Conservation (phyloP, 1,284 basidiomycete species). For the Clitocybe nebularis region DNA sequence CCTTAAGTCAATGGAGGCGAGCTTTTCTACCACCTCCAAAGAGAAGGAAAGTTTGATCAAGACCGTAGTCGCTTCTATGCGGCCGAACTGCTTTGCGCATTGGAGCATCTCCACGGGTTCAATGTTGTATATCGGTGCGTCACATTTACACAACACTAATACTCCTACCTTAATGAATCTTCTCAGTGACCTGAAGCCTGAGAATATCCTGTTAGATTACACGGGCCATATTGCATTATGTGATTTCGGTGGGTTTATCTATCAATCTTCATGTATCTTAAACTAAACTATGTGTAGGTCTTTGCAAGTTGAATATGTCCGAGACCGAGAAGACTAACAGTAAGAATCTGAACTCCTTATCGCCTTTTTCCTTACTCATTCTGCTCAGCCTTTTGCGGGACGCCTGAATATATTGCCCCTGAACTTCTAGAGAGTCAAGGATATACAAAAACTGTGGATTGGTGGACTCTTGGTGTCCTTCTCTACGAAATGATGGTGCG, state of each 20-base stretch:
- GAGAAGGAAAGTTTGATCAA: slow-evolving; percentile 96
- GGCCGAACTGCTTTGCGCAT: slow-evolving; percentile 89
- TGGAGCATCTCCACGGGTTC: slow-evolving; percentile 96
- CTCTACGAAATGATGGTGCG: slow-evolving; percentile 97
- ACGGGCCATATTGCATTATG: slow-evolving; percentile 98
- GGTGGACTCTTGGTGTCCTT: slow-evolving; percentile 98
- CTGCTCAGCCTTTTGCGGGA: slow-evolving; percentile 91
- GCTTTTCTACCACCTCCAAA: slow-evolving; percentile 95
- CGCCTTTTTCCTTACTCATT: slow-evolving; percentile 10
- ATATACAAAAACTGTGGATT: slow-evolving; percentile 98
- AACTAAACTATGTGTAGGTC: slow-evolving; percentile 39
- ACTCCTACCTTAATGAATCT: slow-evolving; percentile 5
- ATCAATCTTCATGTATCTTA: background rate
- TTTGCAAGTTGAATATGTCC: slow-evolving; percentile 99
- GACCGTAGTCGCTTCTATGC: slow-evolving; percentile 93
- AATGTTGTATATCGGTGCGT: slow-evolving; percentile 94
- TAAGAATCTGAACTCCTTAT: slow-evolving; percentile 35
- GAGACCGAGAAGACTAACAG: slow-evolving; percentile 98
- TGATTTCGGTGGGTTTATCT: slow-evolving; percentile 70
- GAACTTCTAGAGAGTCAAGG: slow-evolving; percentile 95
- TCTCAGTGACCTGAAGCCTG: slow-evolving; percentile 88
- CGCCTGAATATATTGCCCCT: slow-evolving; percentile 96
- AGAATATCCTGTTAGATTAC: slow-evolving; percentile 96
- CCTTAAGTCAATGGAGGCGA: slow-evolving; percentile 90
- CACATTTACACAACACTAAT: background rate